Evolutionary conservation across 2,329 filamentous ascomycete genomes (phyloP), one percentile per base, ranked within the genome.

Genomic region (Exserohilum turcica): DNA sequence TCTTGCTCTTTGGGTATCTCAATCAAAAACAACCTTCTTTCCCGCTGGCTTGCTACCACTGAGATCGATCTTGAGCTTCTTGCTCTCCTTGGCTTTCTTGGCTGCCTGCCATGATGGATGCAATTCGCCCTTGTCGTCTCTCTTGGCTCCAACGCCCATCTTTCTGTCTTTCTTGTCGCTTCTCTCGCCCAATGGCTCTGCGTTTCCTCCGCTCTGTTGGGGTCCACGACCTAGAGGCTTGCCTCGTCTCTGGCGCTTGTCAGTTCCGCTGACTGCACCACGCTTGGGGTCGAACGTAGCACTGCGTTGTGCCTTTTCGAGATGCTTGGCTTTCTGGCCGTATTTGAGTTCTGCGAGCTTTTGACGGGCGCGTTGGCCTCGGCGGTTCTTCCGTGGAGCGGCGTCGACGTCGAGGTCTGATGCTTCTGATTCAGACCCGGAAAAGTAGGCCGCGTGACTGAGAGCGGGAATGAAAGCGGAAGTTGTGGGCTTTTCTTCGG

Each of bases 331-430:
- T 57, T 83, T 81, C 12, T 81, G 79, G 43, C 89, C 89, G 71
- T 82, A 93, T 69, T 92, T 93, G 77, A 90, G 87, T 77, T 93
- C 90, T 79, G 86, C 89, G 53, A 94, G 88, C 19, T 86, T 84
- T 68, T 90, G 88, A 7, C 90, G 84, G n/a, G 88, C 89, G 37
- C 86, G 83, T 75, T 95, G 90, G 3, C 90, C 90, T 40, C 85
- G 81, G 18, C 89, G 82, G 65, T 93, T 92, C 75, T 92, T 92
- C 63, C 85, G 84, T 0, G 80, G 75, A 1, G 79, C 61, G 4
- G 79, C 79, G 5, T 82, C 83, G 2, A 72, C 64, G 15, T 80
- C 77, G 18, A 81, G 74, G 28, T 80, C 77, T 46, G 91, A 89
- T 18, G 90, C 77, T 58, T 89, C 87, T 0, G 87, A 89, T 6